Evolutionary conservation across 768 basidiomycete species (phyloP), one percentile per base, ranked within the genome.

Genomic region (Termitomyces sp.): DNA sequence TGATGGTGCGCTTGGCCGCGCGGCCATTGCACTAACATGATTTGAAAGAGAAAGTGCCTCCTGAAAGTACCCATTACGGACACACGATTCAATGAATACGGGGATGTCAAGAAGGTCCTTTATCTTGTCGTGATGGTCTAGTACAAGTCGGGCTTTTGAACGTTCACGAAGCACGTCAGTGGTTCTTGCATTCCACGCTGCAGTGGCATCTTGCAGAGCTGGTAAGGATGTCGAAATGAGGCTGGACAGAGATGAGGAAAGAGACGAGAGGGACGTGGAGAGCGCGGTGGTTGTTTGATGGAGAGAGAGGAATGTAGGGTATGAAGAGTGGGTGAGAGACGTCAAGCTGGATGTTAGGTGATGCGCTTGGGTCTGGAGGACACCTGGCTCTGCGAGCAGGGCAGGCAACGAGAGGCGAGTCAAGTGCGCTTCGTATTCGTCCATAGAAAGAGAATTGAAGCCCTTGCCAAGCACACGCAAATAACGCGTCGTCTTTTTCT

Each of bases 101-200:
- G 96, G 94, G 48, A 95, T 82, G 63, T 97, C 94, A 56, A 98
- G 83, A 36, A 98, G 73, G 69, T 98, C 94, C 61, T 90, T 81
- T 59, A 98, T 81, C 71, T 94, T 94, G 69, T 96, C 93, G 67
- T 94, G 90, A 64, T 96, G 91, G 64, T 98, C 95, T 58, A 94
- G 82, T n/a, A 98, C 92, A 50, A 90, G 77, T 32, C 85, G 79
- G 0, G 92, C 92, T 61, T 87, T 87, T 58, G 81, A 78, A 37
- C 95, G 80, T 52, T 90, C 86, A 48, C 79, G 75, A 52, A 93
- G 82, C n/a, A 94, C 82, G 22, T 77, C 69, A 47, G 89, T 86
- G n/a, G 87, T 90, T 58, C 83, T 80, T 26, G 81, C 79, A 50
- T 85, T 79, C 79, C 95, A 97, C 26, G 78, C 75, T 9, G 79